phyloP scores from a whole-genome alignment of 1,284 basidiomycete genomes.

The Trichosporon sp. region DNA sequence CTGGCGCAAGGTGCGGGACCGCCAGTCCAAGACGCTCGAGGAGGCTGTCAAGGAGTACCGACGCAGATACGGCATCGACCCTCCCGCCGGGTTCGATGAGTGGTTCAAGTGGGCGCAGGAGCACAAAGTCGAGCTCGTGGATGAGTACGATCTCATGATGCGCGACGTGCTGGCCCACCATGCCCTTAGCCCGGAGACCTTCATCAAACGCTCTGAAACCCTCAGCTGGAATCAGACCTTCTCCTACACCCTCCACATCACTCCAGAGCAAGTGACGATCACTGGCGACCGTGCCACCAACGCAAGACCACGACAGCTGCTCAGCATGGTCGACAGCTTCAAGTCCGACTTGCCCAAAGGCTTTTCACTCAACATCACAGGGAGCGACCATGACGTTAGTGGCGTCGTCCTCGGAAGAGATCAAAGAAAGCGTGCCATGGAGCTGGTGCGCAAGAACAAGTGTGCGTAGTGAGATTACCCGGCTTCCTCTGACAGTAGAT shows the following conservation, averaged over 20 bases:
- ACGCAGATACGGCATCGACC: constrained; percentile 51
- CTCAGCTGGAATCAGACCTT: constrained; percentile 17
- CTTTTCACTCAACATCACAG: constrained; percentile 38
- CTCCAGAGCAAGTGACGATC: constrained; percentile 21
- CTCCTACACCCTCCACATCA: constrained; percentile 40
- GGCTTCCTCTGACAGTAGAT: constrained; percentile 29
- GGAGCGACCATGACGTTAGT: constrained; percentile 47
- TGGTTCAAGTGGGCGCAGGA: constrained; percentile 60
- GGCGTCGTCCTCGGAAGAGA: constrained; percentile 47
- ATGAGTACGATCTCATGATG: constrained; percentile 54
- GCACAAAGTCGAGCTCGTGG: constrained; percentile 68
- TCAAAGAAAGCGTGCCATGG: constrained; percentile 44
- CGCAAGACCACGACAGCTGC: constrained; percentile 32
- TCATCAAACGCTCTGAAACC: constrained; percentile 28
- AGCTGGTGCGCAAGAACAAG: constrained; percentile 40
- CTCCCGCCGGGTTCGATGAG: constrained; percentile 49
- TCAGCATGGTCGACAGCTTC: constrained; percentile 39
- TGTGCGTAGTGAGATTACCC: constrained; percentile 33
- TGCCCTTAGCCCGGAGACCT: constrained; percentile 37
- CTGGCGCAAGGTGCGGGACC: constrained; percentile 26
- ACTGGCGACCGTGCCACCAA: constrained; percentile 28
- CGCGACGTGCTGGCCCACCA: constrained; percentile 43
- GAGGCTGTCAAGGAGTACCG: constrained; percentile 58
- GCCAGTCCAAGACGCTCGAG: constrained; percentile 55
- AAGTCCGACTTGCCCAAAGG: constrained; percentile 31